A percentile compares a stretch with the other conserved stretches of the same genome.
Conservation (phyloP, 441 rosid species). For the Erodium texanum region DNA sequence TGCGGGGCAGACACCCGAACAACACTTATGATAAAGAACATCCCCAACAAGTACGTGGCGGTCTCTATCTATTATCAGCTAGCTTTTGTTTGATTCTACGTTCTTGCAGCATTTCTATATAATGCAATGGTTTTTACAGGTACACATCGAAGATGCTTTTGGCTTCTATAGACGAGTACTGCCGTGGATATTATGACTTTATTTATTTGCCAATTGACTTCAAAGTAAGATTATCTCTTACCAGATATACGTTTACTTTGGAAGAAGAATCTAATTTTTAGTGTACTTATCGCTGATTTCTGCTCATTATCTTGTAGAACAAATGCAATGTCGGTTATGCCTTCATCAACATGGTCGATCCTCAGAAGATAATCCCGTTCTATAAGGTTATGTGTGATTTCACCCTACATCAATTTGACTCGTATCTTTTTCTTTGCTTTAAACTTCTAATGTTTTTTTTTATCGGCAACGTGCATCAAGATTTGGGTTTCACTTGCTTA, state of each 20-base stretch:
- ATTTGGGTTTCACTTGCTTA: too few species aligned
- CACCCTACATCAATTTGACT: neutral
- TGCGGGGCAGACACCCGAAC: conserved; percentile 56
- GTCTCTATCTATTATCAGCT: neutral
- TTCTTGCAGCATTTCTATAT: conserved; percentile 3
- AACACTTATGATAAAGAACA: conserved; percentile 67
- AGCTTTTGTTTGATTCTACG: neutral
- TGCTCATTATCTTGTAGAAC: conserved; percentile 22
- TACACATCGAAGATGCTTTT: conserved; percentile 78
- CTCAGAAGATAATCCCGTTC: conserved; percentile 36
- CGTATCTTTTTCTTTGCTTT: neutral
- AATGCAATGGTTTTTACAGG: conserved; percentile 30
- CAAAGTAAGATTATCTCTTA: conserved; percentile 39
- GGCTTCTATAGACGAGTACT: conserved; percentile 67
- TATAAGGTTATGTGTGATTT: conserved; percentile 26
- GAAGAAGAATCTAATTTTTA: neutral
- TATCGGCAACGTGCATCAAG: too few species aligned
- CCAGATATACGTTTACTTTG: neutral
- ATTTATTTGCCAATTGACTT: conserved; percentile 72
- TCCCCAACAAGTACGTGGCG: conserved; percentile 58
- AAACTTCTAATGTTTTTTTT: too few species aligned
- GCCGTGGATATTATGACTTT: conserved; percentile 65
- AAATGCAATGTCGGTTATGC: conserved; percentile 50
- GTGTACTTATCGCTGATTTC: neutral
- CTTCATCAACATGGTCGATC: conserved; percentile 43